Percentiles rank a stretch among this genome's conserved stretches.
Conservation (phyloP, 805 yeast genomes). For the Clavispora carvajalis region DNA sequence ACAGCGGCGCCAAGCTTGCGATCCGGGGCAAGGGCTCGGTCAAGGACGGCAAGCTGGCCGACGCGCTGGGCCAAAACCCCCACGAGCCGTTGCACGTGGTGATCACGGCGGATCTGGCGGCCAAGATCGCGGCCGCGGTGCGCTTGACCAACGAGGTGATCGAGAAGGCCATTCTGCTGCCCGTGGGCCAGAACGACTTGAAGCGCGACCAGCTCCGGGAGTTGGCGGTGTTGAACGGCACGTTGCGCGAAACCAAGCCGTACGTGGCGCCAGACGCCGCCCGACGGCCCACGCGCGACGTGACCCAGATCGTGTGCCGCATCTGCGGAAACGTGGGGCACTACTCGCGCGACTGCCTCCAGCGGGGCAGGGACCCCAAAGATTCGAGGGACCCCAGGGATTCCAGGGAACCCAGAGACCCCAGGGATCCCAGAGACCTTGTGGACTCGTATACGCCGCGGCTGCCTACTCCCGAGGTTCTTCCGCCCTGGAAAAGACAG, state of each 20-base stretch:
- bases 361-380: neutral
- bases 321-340: conserved; percentile 84
- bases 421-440: conserved; percentile 2
- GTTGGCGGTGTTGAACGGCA: conserved; percentile 91
- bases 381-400: conserved; percentile 2
- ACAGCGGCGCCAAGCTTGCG: conserved; percentile 85
- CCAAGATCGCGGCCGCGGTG: conserved; percentile 69
- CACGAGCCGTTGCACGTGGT: conserved; percentile 83
- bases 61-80: conserved; percentile 13
- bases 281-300: conserved; percentile 34
- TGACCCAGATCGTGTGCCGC: conserved; percentile 59
- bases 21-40: conserved; percentile 95
- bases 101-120: conserved; percentile 77
- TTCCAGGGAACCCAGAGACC: conserved; percentile 2
- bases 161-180: conserved; percentile 78
- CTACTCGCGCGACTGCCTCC: conserved; percentile 74
- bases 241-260: conserved; percentile 77
- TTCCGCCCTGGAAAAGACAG: conserved; percentile 25
- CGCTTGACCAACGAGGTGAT: conserved; percentile 70
- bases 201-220: conserved; percentile 89
- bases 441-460: conserved; percentile 4
- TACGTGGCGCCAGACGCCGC: conserved; percentile 32
- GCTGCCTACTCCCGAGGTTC: conserved; percentile 7
- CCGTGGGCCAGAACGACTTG: conserved; percentile 89
- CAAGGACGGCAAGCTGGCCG: conserved; percentile 69